Conservation (phyloP, 768 basidiomycete species). For the Termitomyces sp. region DNA sequence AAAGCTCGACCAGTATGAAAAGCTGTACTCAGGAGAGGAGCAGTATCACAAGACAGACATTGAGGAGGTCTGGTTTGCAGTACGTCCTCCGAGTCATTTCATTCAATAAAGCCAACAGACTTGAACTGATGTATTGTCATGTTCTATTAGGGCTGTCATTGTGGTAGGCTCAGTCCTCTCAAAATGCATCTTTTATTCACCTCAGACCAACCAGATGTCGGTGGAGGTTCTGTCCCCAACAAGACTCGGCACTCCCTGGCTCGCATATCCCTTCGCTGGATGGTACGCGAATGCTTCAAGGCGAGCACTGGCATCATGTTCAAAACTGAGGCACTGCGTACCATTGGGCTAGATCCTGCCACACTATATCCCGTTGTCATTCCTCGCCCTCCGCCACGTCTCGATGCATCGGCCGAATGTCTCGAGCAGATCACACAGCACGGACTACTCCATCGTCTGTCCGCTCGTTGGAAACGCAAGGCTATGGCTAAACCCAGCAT, state of each 20-base stretch:
- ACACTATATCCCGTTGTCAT: slow-evolving; percentile 33
- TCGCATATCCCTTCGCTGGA: slow-evolving; percentile 60
- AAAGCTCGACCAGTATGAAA: slow-evolving; percentile 26
- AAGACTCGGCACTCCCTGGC: slow-evolving; percentile 38
- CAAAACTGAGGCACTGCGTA: slow-evolving; percentile 38
- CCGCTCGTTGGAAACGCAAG: background rate
- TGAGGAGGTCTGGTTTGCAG: slow-evolving; percentile 71
- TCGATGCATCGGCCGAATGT: slow-evolving; percentile 6
- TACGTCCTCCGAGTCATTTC: slow-evolving; percentile 19
- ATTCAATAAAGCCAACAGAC: background rate
- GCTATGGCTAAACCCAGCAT: slow-evolving; percentile 9
- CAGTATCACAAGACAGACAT: slow-evolving; percentile 30
- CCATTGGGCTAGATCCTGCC: slow-evolving; percentile 40
- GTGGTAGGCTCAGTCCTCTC: slow-evolving; percentile 22
- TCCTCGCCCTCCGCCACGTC: slow-evolving; percentile 28
- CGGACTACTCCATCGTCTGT: background rate
- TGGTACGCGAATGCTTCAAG: slow-evolving; percentile 66
- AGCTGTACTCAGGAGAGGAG: slow-evolving; percentile 24
- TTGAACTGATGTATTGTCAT: background rate
- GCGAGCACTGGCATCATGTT: slow-evolving; percentile 59
- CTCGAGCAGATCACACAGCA: background rate
- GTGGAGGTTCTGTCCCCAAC: slow-evolving; percentile 54
- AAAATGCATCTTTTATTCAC: background rate
- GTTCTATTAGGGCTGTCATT: slow-evolving; percentile 39
- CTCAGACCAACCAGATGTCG: slow-evolving; percentile 40